Base-by-base conservation (phyloP, 169 alveolate species). In the Cryptosporidium viatorum region DNA sequence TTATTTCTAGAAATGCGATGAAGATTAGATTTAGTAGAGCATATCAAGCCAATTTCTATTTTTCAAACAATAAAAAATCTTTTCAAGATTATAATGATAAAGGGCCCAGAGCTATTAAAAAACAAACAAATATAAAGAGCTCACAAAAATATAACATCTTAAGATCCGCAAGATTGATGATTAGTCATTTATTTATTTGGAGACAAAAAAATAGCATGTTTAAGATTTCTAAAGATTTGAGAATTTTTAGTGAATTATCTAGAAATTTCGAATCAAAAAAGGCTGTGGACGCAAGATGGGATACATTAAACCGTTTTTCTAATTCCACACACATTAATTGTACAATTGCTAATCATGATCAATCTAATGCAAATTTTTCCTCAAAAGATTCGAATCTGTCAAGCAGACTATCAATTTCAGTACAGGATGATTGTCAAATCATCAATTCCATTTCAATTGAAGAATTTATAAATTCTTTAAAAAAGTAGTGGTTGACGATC, bases 101-200 rank as follows among this genome's bases (percentile, higher is more conserved):
- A 35, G 58, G 58, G 43, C 18, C 12, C 4, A 55, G 35, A 35
- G 26, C 35, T 39, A 73, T 35, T 14, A n/a, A n/a, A 55, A 55
- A 21, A 48, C 55, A 48, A 48, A 1, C 18, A 10, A 43, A 43
- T 5, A 43, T 21, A 10, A 59, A 31, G 3, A 41, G 23, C 50
- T 31, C 65, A 6, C 59, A 80, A 6, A 62, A 59, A 62, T 33
- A 62, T 23, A 80, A 41, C 26, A 2, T 18, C 2, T 21, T 80
- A n/a, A 80, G 89, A 43, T 41, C 74, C n/a, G 80, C 75, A 18
- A 59, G 48, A 29, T 37, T 65, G 21, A 37, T 43, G 37, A 62
- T 80, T 10, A 80, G 45, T 80, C 51, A 80, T 48, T 23, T 80
- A 52, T 62, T 80, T 23, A 67, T 41, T 29, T 80, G 89, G 89